Evolutionary conservation across 1,284 basidiomycete species (phyloP).

Genomic region (Papiliotrema fonsecae): DNA sequence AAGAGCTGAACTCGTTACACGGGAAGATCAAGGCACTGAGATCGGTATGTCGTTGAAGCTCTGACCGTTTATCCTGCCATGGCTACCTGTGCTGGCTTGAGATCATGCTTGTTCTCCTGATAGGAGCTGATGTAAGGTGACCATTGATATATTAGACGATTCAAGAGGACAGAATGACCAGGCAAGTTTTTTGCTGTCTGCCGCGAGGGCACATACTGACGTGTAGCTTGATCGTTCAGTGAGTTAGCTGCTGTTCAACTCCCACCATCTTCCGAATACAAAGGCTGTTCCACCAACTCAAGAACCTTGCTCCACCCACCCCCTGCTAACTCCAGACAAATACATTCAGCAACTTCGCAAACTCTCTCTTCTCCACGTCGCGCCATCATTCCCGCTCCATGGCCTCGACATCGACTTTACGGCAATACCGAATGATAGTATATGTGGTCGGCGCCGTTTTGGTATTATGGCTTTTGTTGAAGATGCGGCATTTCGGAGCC

Average conservation of each 20-base stretch:
- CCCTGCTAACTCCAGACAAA: conserved; percentile 22
- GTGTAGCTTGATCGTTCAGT: conserved; percentile 40
- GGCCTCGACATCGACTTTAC: conserved; percentile 33
- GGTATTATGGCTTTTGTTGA: conserved; percentile 36
- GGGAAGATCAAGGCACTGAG: conserved; percentile 46
- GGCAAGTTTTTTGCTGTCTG: conserved; percentile 16
- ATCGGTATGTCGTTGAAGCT: conserved; percentile 32
- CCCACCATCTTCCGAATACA: background rate
- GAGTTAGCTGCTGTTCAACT: conserved; percentile 6
- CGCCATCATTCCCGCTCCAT: conserved; percentile 41
- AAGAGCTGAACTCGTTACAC: conserved; percentile 44
- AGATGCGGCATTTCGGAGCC: conserved; percentile 31
- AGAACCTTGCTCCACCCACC: background rate
- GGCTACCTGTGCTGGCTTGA: background rate
- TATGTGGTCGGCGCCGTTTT: conserved; percentile 40
- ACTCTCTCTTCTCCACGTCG: conserved; percentile 45
- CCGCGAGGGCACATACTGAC: conserved; percentile 8
- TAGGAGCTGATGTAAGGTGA: conserved; percentile 27
- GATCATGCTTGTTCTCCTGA: background rate
- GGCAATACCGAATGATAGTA: conserved; percentile 43
- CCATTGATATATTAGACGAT: conserved; percentile 47
- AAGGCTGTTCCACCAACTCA: background rate
- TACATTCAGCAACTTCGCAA: conserved; percentile 40
- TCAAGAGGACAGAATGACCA: conserved; percentile 43
- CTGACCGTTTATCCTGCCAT: conserved; percentile 7